Conservation (phyloP, 2,329 filamentous ascomycete genomes). For the Aspergillus quadrilineatus region DNA sequence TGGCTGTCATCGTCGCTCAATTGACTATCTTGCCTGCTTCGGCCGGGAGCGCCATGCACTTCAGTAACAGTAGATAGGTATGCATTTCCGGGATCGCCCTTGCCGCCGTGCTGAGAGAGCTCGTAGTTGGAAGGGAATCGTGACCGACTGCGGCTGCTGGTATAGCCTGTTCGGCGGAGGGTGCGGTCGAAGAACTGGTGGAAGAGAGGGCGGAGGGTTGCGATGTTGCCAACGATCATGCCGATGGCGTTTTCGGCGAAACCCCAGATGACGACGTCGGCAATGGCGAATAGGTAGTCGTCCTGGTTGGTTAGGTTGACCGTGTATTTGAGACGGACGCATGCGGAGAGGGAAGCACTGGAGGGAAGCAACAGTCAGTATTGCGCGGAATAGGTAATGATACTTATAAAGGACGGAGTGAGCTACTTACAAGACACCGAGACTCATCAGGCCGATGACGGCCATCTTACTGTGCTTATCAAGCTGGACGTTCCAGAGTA, state of each 20-base stretch:
- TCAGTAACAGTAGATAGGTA: slow-evolving; percentile 12
- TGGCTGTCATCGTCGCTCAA: slow-evolving; percentile 25
- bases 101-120: slow-evolving; percentile 13
- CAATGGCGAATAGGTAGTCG: slow-evolving; percentile 44
- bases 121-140: slow-evolving; percentile 14
- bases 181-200: slow-evolving; percentile 24
- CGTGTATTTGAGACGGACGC: slow-evolving; percentile 45
- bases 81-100: slow-evolving; percentile 13
- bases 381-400: neutral
- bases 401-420: slow-evolving; percentile 19
- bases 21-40: slow-evolving; percentile 3
- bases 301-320: slow-evolving; percentile 40
- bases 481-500: slow-evolving; percentile 46
- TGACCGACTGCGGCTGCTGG: slow-evolving; percentile 2
- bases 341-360: slow-evolving; percentile 30
- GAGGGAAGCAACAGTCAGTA: slow-evolving; percentile 7
- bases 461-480: slow-evolving; percentile 48
- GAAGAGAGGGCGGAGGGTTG: slow-evolving; percentile 48
- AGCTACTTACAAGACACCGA: slow-evolving; percentile 47
- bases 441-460: slow-evolving; percentile 44
- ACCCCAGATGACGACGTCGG: slow-evolving; percentile 48
- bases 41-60: neutral
- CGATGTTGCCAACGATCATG: slow-evolving; percentile 50
- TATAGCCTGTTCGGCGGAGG: slow-evolving; percentile 17
- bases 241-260: slow-evolving; percentile 52